These are phyloP conservation scores for Apiospora marii DNA, from an alignment of 2,329 filamentous ascomycete genomes.

Conservation along the genomic window DNA sequence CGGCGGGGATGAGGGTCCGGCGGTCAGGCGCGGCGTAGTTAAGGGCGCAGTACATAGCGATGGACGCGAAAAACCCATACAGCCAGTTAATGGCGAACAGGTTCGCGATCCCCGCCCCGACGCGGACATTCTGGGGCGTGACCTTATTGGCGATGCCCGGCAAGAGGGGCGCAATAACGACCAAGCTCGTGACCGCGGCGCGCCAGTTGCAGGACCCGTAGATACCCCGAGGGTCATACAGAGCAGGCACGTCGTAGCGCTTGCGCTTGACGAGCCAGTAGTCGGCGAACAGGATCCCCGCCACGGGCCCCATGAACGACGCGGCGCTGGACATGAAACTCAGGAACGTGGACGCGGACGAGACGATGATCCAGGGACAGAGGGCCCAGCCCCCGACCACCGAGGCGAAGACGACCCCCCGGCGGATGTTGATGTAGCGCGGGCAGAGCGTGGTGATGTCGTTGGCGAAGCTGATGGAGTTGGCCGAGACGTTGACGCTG, in stretches of 20 bases:
- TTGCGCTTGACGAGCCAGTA: constrained; percentile 42
- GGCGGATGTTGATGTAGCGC: constrained; percentile 42
- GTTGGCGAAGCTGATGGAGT: constrained; percentile 41
- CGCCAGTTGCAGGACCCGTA: constrained; percentile 47
- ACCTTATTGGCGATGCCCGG: constrained; percentile 42
- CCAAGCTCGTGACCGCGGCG: constrained; percentile 36
- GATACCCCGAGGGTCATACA: constrained; percentile 46
- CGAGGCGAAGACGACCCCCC: constrained; percentile 41
- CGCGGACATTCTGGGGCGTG: constrained; percentile 34
- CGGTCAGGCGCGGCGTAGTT: constrained; percentile 35
- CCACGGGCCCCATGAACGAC: constrained; percentile 45
- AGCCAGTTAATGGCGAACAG: constrained; percentile 42
- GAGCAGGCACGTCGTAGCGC: constrained; percentile 45
- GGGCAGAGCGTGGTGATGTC: constrained; percentile 42
- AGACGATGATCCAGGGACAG: constrained; percentile 46
- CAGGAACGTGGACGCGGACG: constrained; percentile 41
- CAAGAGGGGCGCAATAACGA: constrained; percentile 40
- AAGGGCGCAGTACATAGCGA: constrained; percentile 34
- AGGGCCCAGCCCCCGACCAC: constrained; percentile 45
- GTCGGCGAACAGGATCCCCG: constrained; percentile 35
- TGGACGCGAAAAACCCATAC: constrained; percentile 38
- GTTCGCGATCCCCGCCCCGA: constrained; percentile 36
- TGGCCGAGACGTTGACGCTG: constrained; percentile 41
- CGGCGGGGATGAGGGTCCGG: constrained; percentile 33
- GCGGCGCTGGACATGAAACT: constrained; percentile 44